Conservation (phyloP, 805 yeast species). For the Schwanniomyces pseudopolymorphus region DNA sequence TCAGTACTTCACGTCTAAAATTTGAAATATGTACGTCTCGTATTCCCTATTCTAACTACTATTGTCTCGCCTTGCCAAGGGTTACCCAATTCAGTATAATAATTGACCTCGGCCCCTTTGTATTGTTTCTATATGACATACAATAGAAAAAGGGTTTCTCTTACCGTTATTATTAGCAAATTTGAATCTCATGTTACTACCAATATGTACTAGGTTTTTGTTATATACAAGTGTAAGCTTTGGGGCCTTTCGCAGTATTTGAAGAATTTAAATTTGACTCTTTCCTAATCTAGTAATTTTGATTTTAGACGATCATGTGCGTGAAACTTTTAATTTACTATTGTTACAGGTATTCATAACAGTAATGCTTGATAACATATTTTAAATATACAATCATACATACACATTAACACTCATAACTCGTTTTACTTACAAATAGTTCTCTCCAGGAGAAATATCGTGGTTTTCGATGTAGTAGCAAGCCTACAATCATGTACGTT, state of each 20-base stretch:
- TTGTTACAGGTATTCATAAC: no score
- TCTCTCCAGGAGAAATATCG: not conserved
- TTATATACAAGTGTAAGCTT: not conserved
- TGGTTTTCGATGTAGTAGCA: conserved; percentile 7
- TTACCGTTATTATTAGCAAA: not conserved
- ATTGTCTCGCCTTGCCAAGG: not conserved
- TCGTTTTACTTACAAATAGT: not conserved
- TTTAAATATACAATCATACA: not conserved
- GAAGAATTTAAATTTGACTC: not conserved
- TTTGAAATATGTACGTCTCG: not conserved
- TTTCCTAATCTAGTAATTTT: not conserved
- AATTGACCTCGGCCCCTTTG: not conserved
- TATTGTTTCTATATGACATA: not conserved
- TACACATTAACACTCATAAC: not conserved
- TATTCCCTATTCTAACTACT: not conserved
- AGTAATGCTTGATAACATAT: not conserved
- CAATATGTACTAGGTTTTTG: not conserved
- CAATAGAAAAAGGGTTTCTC: not conserved
- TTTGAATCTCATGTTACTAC: not conserved
- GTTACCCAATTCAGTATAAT: not conserved
- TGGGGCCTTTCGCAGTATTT: not conserved
- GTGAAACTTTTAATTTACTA: no score
- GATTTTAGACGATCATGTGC: not conserved
- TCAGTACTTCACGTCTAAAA: not conserved
- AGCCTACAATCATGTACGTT: conserved; percentile 8